These are phyloP conservation scores for Desmodesmus armatus DNA, from an alignment of 139 green algal genomes.

Conservation along the genomic window DNA sequence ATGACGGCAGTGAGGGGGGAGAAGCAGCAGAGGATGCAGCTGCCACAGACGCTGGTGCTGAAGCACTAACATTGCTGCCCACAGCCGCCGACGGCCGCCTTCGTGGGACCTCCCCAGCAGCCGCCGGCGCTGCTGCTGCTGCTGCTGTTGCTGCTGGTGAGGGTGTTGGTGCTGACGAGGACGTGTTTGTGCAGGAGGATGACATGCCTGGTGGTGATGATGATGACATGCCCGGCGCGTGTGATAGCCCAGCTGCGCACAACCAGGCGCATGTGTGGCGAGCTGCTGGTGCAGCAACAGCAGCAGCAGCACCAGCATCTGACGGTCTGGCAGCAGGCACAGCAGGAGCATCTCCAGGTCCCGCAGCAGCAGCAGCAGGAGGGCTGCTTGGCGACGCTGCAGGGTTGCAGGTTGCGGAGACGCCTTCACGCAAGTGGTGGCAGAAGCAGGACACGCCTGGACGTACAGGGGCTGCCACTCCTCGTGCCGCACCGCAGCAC, in stretches of 20 bases:
- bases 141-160: neutral
- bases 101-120: too few species aligned
- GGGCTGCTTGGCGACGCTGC: neutral
- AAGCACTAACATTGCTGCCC: too few species aligned
- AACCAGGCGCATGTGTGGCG: too few species aligned
- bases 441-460: too few species aligned
- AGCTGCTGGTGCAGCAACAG: neutral
- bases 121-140: neutral
- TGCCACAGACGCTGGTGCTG: too few species aligned
- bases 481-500: neutral
- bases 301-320: neutral
- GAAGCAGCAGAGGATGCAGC: too few species aligned
- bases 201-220: neutral
- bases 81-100: too few species aligned
- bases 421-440: too few species aligned
- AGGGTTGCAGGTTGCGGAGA: too few species aligned
- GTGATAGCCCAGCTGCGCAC: neutral
- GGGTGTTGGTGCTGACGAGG: neutral
- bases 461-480: too few species aligned
- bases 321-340: neutral
- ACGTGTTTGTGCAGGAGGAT: neutral
- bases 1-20: too few species aligned
- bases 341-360: neutral
- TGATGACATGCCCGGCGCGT: neutral
- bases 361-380: neutral